Evolutionary conservation across 345 rosid genomes (phyloP).

Genomic region (Camelina hispida): DNA sequence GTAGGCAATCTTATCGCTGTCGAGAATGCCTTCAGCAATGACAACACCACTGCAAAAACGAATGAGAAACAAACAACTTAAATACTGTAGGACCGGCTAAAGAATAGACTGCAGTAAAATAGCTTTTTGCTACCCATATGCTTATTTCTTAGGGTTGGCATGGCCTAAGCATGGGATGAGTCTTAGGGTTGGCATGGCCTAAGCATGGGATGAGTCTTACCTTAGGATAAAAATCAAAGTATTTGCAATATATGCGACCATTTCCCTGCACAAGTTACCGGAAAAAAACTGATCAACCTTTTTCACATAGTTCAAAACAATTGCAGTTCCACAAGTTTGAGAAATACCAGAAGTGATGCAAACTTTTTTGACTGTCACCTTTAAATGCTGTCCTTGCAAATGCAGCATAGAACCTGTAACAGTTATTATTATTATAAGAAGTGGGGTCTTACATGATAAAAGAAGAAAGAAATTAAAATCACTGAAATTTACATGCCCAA

Average conservation of each 20-base stretch:
- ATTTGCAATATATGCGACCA: conserved; percentile 97
- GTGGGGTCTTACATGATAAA: conserved; percentile 15
- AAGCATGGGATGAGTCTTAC: conserved; percentile 47
- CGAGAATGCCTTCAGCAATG: conserved; percentile 88
- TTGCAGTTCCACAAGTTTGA: conserved; percentile 18
- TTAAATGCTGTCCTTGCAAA: conserved; percentile 91
- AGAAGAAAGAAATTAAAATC: conserved; percentile 1
- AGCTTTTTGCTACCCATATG: conserved; percentile 14
- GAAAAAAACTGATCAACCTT: conserved; percentile 5
- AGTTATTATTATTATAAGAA: conserved; percentile 8
- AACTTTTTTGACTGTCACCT: conserved; percentile 90
- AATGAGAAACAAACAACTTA: conserved; percentile 24
- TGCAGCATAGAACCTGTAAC: conserved; percentile 88
- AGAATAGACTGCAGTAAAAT: conserved; percentile 17
- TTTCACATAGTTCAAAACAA: conserved; percentile 6
- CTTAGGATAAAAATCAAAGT: conserved; percentile 92
- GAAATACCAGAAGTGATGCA: conserved; percentile 94
- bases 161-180: conserved; percentile 11
- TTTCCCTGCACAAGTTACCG: conserved; percentile 67
- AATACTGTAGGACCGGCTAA: conserved; percentile 3
- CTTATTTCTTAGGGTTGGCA: conserved; percentile 18
- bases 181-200: conserved; percentile 13
- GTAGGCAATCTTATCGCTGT: conserved; percentile 53
- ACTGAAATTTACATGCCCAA: conserved; percentile 84
- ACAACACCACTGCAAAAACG: conserved; percentile 85